Conservation (phyloP, 2,329 filamentous ascomycete species). For the Metarhizium brunneum region DNA sequence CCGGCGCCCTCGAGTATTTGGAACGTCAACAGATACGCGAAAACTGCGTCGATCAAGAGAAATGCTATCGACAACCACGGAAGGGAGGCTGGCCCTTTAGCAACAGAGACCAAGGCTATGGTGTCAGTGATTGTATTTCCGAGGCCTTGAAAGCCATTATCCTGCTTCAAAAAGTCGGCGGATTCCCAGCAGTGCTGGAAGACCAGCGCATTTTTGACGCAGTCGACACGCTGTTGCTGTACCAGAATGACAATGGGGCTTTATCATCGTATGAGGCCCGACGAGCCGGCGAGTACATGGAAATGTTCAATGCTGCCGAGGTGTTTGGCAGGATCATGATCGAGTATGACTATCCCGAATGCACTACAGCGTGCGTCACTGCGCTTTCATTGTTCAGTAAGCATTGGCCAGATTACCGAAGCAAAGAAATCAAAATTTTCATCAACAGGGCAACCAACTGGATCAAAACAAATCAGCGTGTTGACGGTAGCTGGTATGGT, state of each 20-base stretch:
- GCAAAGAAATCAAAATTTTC: slow-evolving; percentile 63
- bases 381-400: slow-evolving; percentile 74
- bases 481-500: slow-evolving; percentile 94
- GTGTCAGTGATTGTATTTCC: slow-evolving; percentile 87
- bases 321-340: slow-evolving; percentile 98
- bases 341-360: slow-evolving; percentile 96
- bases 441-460: slow-evolving; percentile 67
- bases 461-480: slow-evolving; percentile 69
- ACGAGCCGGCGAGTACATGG: slow-evolving; percentile 67
- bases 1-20: slow-evolving; percentile 73
- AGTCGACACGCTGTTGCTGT: slow-evolving; percentile 81
- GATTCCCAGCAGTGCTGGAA: slow-evolving; percentile 65
- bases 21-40: slow-evolving; percentile 87
- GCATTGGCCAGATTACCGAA: slow-evolving; percentile 72
- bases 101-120: slow-evolving; percentile 85
- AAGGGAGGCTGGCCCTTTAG: slow-evolving; percentile 97
- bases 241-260: slow-evolving; percentile 80
- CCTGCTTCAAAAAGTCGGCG: slow-evolving; percentile 68
- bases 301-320: slow-evolving; percentile 88
- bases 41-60: slow-evolving; percentile 65
- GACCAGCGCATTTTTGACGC: slow-evolving; percentile 76
- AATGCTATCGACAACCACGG: slow-evolving; percentile 80
- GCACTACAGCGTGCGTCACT: slow-evolving; percentile 89
- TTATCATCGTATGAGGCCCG: slow-evolving; percentile 85
- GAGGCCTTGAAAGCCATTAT: slow-evolving; percentile 85